Percentiles rank a stretch among this genome's conserved stretches.
Conservation (phyloP, 345 rosid genomes). For the Syzygium aromaticum region DNA sequence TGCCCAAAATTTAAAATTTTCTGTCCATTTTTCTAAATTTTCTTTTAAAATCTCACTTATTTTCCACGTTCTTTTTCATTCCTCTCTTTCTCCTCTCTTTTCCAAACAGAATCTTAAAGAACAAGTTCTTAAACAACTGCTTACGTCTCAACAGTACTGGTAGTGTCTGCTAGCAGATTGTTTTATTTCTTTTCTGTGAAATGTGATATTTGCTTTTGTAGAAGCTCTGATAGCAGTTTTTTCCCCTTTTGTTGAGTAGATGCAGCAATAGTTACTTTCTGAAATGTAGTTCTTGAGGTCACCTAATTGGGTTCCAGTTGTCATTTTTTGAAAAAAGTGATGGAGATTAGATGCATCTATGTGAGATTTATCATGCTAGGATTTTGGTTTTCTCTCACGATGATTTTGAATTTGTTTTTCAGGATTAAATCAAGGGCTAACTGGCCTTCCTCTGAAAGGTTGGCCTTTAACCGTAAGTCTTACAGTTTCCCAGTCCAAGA, state of each 20-base stretch:
- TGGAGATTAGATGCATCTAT: not conserved
- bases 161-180: not conserved
- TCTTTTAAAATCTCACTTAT: not conserved
- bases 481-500: not conserved
- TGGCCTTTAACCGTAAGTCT: slow-evolving; percentile 64
- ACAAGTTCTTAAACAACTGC: not conserved
- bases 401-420: not conserved
- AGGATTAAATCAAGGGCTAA: slow-evolving; percentile 48
- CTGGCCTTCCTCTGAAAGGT: slow-evolving; percentile 56
- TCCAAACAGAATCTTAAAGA: not conserved
- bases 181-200: not conserved
- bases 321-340: not conserved
- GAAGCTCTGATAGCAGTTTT: not conserved
- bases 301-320: not conserved
- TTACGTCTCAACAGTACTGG: not conserved
- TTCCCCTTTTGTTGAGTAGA: not conserved
- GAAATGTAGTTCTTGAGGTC: not conserved
- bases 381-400: not conserved
- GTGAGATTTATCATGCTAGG: not conserved
- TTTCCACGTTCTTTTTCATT: not conserved
- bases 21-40: not conserved
- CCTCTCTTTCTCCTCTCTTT: not conserved
- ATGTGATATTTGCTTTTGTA: not conserved
- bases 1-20: not conserved
- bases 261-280: not conserved